A percentile compares a stretch with the other conserved stretches of the same genome.
These are phyloP conservation scores for Euphorbia neoarborescens DNA, from an alignment of 441 rosid genomes.

Conservation along the genomic window DNA sequence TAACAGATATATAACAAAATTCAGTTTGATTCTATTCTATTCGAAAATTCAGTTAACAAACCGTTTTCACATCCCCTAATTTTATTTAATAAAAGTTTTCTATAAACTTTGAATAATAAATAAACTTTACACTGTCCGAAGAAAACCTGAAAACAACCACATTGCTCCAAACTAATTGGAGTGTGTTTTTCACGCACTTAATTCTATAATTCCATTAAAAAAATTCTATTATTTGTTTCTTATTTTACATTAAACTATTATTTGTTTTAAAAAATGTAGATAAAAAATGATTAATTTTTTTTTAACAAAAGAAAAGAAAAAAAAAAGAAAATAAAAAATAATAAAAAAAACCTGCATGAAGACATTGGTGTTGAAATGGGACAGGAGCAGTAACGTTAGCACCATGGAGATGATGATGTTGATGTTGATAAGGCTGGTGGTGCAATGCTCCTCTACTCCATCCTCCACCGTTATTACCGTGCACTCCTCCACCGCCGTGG, in stretches of 20 bases:
- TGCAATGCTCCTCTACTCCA: slow-evolving; percentile 32
- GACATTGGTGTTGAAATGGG: slow-evolving; percentile 43
- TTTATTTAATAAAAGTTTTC: no score
- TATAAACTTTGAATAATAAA: no score
- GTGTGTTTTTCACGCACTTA: slow-evolving; percentile 33
- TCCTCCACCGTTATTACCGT: slow-evolving; percentile 19
- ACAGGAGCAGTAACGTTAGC: slow-evolving; percentile 22
- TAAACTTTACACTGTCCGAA: neutral
- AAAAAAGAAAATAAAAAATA: neutral
- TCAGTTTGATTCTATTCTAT: no score
- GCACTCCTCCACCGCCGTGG: slow-evolving; percentile 16
- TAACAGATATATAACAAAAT: no score
- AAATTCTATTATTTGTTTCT: no score
- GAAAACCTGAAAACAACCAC: slow-evolving; percentile 16
- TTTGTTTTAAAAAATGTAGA: neutral
- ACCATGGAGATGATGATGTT: slow-evolving; percentile 25
- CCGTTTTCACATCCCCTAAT: no score
- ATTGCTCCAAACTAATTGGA: slow-evolving; percentile 36
- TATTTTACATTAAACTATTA: no score
- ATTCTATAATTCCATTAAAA: slow-evolving; percentile 13
- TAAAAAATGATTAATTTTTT: no score
- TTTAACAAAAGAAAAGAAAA: no score
- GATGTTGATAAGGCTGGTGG: slow-evolving; percentile 36
- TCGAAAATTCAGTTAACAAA: no score
- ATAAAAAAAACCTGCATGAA: slow-evolving; percentile 53